These are phyloP conservation scores for Retiboletus flavoniger DNA, from an alignment of 1,284 basidiomycete species.

Conservation along the genomic window DNA sequence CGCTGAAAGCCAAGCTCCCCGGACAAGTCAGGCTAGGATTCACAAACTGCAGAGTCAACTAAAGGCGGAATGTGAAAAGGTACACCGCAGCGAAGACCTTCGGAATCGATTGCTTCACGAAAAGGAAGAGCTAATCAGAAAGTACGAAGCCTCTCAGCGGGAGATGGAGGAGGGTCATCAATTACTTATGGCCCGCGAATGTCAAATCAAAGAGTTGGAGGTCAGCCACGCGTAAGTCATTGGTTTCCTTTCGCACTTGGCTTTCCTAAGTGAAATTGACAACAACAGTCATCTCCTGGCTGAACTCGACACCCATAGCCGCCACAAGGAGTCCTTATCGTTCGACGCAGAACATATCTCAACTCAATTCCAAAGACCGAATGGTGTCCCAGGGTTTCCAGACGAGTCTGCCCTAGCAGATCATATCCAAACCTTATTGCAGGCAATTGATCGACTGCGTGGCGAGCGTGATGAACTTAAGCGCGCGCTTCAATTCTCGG, in stretches of 20 bases:
- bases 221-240: conserved; percentile 22
- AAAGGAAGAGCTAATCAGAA: conserved; percentile 26
- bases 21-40: conserved; percentile 40
- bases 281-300: conserved; percentile 21
- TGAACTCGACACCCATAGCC: conserved; percentile 16
- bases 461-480: conserved; percentile 68
- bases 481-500: conserved; percentile 66
- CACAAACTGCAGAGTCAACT: conserved; percentile 43
- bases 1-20: conserved; percentile 37
- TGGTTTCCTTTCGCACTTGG: background rate
- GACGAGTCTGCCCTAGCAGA: conserved; percentile 38
- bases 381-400: conserved; percentile 9
- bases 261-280: conserved; percentile 1
- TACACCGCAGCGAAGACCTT: conserved; percentile 37
- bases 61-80: conserved; percentile 42
- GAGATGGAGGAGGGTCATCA: conserved; percentile 14
- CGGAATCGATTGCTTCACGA: conserved; percentile 31
- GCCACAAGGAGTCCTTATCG: background rate
- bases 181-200: conserved; percentile 20
- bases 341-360: conserved; percentile 1
- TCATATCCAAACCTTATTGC: conserved; percentile 56
- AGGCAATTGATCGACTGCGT: conserved; percentile 65
- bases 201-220: conserved; percentile 26
- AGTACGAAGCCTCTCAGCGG: conserved; percentile 12
- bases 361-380: background rate